These are phyloP conservation scores for Chalaropsis thielavioides DNA, from an alignment of 2,329 filamentous ascomycete genomes.

Conservation along the genomic window DNA sequence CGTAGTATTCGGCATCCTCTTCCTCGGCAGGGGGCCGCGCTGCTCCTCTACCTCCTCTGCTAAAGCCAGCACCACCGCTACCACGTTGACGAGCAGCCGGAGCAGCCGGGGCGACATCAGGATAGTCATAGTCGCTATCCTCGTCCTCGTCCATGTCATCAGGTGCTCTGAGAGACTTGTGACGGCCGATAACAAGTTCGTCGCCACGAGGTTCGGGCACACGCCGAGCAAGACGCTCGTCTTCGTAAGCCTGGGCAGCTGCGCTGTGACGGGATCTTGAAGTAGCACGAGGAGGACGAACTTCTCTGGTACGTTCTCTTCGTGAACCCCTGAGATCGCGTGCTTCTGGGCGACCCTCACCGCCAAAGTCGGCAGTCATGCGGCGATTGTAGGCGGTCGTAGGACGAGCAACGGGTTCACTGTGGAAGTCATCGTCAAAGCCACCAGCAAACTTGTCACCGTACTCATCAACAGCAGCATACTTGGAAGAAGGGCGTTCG, in stretches of 20 bases:
- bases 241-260: constrained; percentile 5
- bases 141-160: constrained; percentile 16
- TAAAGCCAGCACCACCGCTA: not conserved
- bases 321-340: constrained; percentile 5
- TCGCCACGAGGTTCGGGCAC: constrained; percentile 8
- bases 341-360: not conserved
- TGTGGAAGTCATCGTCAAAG: constrained; percentile 9
- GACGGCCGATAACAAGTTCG: constrained; percentile 11
- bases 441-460: not conserved
- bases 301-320: not conserved
- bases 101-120: not conserved
- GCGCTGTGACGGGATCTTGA: constrained; percentile 9
- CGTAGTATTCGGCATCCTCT: constrained; percentile 14
- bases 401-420: constrained; percentile 8
- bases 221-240: constrained; percentile 1
- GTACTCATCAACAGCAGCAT: constrained; percentile 7
- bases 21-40: not conserved
- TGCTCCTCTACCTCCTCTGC: not conserved
- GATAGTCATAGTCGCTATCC: constrained; percentile 10
- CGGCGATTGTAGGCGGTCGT: constrained; percentile 8
- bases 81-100: constrained; percentile 4
- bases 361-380: not conserved
- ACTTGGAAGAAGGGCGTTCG: constrained; percentile 10
- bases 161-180: not conserved
- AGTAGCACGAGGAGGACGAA: constrained; percentile 8